phyloP scores from a whole-genome alignment of 208 protist species.

The Trypanosoma platydactyli region DNA sequence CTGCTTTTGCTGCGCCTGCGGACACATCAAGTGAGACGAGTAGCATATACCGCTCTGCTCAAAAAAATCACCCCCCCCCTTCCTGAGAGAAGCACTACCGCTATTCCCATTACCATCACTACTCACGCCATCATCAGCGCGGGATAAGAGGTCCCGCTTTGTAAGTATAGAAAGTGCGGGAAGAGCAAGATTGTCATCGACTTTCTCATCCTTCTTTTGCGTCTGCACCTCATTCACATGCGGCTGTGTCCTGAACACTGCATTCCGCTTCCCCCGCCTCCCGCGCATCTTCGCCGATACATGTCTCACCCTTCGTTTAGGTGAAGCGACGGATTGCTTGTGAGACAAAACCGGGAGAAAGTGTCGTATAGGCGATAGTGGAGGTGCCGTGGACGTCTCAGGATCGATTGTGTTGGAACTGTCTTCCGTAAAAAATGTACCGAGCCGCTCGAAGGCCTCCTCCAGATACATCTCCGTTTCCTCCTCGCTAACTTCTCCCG shows the following conservation, averaged over 20 bases:
- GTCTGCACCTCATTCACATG: background rate
- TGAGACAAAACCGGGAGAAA: background rate
- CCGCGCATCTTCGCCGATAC: background rate
- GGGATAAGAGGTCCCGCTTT: background rate
- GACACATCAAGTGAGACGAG: too few species aligned
- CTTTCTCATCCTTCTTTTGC: background rate
- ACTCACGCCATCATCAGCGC: background rate
- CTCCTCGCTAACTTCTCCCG: slow-evolving; percentile 22
- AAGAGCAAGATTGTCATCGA: background rate
- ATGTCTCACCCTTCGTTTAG: too few species aligned
- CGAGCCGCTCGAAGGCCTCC: slow-evolving; percentile 22
- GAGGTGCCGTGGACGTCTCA: too few species aligned
- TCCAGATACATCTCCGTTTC: slow-evolving; percentile 30
- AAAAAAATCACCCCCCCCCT: background rate
- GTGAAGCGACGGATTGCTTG: background rate
- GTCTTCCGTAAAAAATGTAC: slow-evolving; percentile 4
- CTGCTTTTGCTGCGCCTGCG: background rate
- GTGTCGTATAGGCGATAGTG: background rate
- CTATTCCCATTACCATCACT: too few species aligned
- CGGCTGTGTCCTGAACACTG: background rate
- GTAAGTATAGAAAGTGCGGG: background rate
- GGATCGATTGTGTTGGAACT: background rate
- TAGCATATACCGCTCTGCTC: too few species aligned
- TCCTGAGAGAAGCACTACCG: too few species aligned
- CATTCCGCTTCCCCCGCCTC: background rate